phyloP scores from a whole-genome alignment of 2,329 filamentous ascomycete species.

The Fusarium incarnatum region DNA sequence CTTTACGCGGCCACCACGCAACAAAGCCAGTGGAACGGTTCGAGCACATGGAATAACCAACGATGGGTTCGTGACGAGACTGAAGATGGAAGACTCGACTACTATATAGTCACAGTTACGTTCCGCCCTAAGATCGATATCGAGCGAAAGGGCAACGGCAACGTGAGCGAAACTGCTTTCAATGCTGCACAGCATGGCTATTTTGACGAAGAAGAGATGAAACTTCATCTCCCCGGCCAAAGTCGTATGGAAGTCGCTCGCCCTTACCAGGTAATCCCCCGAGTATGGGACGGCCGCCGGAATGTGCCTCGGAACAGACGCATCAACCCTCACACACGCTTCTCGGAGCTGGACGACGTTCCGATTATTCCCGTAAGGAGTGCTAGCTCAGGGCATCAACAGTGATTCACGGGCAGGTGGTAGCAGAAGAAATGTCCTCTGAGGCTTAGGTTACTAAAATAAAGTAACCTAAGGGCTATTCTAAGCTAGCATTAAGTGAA shows the following conservation, averaged over 20 bases:
- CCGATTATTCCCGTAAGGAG: neutral
- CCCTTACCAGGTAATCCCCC: neutral
- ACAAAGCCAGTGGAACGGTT: conserved; percentile 58
- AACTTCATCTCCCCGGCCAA: conserved; percentile 7
- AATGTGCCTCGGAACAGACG: neutral
- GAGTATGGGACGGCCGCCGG: neutral
- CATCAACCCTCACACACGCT: accelerated
- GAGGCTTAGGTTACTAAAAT: no score
- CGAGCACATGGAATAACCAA: conserved; percentile 53
- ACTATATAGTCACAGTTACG: conserved; percentile 56
- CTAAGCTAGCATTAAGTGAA: no score
- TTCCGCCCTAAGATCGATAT: conserved; percentile 47
- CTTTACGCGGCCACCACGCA: conserved; percentile 48
- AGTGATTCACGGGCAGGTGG: no score
- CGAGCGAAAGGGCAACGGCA: conserved; percentile 33
- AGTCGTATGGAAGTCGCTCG: neutral
- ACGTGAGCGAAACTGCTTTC: conserved; percentile 18
- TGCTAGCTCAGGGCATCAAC: accelerated
- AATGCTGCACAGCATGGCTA: neutral
- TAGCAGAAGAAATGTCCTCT: no score
- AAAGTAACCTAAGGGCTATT: no score
- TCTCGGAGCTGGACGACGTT: neutral
- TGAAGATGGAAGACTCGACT: conserved; percentile 54
- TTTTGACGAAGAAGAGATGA: neutral
- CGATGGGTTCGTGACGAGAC: conserved; percentile 59